These are phyloP conservation scores for Serpula lacrymans DNA, from an alignment of 768 basidiomycete species.

Conservation along the genomic window DNA sequence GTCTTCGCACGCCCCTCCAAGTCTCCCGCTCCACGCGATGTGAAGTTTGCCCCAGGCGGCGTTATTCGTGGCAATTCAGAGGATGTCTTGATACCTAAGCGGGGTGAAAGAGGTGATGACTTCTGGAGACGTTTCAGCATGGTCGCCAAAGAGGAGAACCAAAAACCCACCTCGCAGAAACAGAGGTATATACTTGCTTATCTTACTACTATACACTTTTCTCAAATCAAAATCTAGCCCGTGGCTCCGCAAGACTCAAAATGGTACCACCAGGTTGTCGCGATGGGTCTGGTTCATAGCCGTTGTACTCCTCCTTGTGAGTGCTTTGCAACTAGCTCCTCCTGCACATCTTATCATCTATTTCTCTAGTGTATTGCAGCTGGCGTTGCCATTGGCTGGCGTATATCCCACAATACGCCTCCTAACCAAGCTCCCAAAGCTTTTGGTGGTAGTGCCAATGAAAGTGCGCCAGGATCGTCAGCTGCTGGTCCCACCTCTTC, in stretches of 20 bases:
- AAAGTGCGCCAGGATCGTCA: constrained; percentile 27
- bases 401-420: constrained; percentile 48
- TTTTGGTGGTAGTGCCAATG: constrained; percentile 59
- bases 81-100: constrained; percentile 60
- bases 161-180: constrained; percentile 37
- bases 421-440: constrained; percentile 52
- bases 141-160: constrained; percentile 66
- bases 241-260: constrained; percentile 68
- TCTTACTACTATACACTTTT: neutral
- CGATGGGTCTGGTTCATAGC: constrained; percentile 72
- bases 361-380: constrained; percentile 43
- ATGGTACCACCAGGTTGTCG: constrained; percentile 47
- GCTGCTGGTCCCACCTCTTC: constrained; percentile 15
- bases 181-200: constrained; percentile 32
- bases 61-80: constrained; percentile 71
- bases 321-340: constrained; percentile 16
- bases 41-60: constrained; percentile 46
- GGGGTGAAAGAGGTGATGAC: constrained; percentile 75
- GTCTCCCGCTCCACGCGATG: constrained; percentile 31
- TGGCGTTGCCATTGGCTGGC: constrained; percentile 60
- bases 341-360: neutral
- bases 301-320: constrained; percentile 52
- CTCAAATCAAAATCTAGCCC: constrained; percentile 32
- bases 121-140: constrained; percentile 88
- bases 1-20: constrained; percentile 65